phyloP scores from a whole-genome alignment of 805 yeast species.

The Candida insectorum region DNA sequence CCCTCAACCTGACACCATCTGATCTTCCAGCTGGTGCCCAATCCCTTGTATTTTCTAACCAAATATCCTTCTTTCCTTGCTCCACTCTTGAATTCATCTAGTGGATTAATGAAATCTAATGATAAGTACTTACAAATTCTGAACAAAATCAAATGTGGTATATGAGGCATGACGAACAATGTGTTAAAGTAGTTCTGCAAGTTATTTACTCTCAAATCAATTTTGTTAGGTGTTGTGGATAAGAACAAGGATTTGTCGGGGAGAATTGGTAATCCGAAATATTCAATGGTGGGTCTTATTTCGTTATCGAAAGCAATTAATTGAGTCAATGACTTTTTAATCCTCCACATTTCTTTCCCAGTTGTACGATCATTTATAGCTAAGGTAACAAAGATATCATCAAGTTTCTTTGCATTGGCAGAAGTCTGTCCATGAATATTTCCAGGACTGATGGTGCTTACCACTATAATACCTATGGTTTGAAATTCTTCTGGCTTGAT shows the following conservation, averaged over 20 bases:
- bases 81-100: conserved; percentile 52
- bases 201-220: conserved; percentile 55
- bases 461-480: conserved; percentile 45
- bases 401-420: conserved; percentile 39
- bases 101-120: conserved; percentile 59
- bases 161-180: conserved; percentile 53
- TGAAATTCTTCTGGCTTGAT: conserved; percentile 58
- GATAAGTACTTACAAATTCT: conserved; percentile 64
- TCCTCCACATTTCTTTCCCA: conserved; percentile 69
- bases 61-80: conserved; percentile 62
- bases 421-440: conserved; percentile 16
- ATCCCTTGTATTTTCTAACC: conserved; percentile 60
- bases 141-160: conserved; percentile 50
- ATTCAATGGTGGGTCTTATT: conserved; percentile 49
- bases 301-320: conserved; percentile 59
- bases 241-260: conserved; percentile 63
- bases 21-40: conserved; percentile 63
- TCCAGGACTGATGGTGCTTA: conserved; percentile 32
- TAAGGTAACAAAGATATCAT: conserved; percentile 60
- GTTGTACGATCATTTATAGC: conserved; percentile 61
- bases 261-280: conserved; percentile 55
- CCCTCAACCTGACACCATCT: conserved; percentile 68
- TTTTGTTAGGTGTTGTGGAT: conserved; percentile 58
- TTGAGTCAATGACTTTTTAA: conserved; percentile 60
- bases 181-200: conserved; percentile 60